Base-by-base conservation (phyloP, 148 eudicot genomes). In the Heliosperma pusillum region DNA sequence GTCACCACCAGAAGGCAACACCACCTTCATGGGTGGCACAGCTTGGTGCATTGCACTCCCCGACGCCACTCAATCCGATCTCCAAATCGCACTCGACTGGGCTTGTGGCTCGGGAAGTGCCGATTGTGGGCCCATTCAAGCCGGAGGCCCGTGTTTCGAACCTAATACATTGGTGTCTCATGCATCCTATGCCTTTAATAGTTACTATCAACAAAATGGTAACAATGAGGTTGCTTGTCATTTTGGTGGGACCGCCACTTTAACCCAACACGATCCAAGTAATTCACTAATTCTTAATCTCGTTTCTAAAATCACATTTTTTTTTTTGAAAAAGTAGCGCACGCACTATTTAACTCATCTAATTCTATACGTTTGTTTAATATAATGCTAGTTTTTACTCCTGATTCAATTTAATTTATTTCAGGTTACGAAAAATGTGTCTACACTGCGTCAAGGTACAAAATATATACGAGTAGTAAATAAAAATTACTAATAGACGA, bases 101-200 rank as follows among this genome's bases (percentile, higher is more conserved):
- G 97, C 92, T 1, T 94, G 98, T 60, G 98, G 98, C 1, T n/a
- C 61, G 24, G 98, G 98, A 1, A 67, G 4, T 29, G 88, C 90
- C 0, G 91, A 90, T 57, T 94, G 98, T 58, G 40, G 79, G 8
- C 84, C 88, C 2, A 94, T 94, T 26, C 86, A 74, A 75, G 16
- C 81, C 0, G 86, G 88, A 0, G 92, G 91, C 8, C 82, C 86
- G 24, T 94, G 98, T 73, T 94, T 76, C 52, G 70, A 87, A 24
- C 98, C 98, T 45, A 76, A 90, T 57, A 89, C 82, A 0, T 74
- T 92, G n/a, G 33, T 85, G 12, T 84, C 91, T 20, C 98, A 91
- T 70, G 98, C 98, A 25, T 94, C 98, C 0, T 94, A 70, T 79
- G 97, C 98, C 47, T 94, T 94, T 84, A 94, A 94, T 58, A 75